Conservation (phyloP, 352 stramenopile genomes). For the Plasmopara muralis region DNA sequence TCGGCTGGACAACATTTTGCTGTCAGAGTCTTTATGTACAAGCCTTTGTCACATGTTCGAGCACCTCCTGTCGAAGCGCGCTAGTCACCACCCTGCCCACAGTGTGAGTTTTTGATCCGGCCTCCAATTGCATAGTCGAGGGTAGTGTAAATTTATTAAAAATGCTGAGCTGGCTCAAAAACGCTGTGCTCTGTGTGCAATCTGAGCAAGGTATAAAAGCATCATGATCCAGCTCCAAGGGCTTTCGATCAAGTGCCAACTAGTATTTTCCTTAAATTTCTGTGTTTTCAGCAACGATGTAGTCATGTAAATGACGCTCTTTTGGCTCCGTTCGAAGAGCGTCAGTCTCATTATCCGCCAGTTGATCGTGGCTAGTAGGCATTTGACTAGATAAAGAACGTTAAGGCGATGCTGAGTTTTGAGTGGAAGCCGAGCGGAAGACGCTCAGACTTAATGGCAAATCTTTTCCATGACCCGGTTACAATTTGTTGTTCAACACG, state of each 20-base stretch:
- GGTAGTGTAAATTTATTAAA: not conserved
- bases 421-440: not conserved
- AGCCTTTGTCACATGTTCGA: not conserved
- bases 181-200: too few relatives aligned
- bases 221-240: too few relatives aligned
- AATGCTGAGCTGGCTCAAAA: not conserved
- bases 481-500: not conserved
- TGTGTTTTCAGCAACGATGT: too few relatives aligned
- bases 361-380: too few relatives aligned
- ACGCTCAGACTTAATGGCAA: not conserved
- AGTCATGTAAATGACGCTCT: too few relatives aligned
- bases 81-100: not conserved
- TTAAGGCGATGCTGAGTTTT: not conserved
- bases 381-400: not conserved
- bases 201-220: too few relatives aligned
- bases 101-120: not conserved
- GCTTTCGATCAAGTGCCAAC: too few relatives aligned
- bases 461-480: not conserved
- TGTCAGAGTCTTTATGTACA: not conserved
- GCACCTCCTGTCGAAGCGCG: not conserved
- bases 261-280: too few relatives aligned
- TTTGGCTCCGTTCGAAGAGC: too few relatives aligned
- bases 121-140: not conserved
- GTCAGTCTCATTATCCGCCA: too few relatives aligned
- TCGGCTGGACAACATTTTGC: not conserved